Evolutionary conservation across 129 eudicot genomes (phyloP), one percentile per base, ranked within the genome.

Genomic region (Escallonia herrerae): DNA sequence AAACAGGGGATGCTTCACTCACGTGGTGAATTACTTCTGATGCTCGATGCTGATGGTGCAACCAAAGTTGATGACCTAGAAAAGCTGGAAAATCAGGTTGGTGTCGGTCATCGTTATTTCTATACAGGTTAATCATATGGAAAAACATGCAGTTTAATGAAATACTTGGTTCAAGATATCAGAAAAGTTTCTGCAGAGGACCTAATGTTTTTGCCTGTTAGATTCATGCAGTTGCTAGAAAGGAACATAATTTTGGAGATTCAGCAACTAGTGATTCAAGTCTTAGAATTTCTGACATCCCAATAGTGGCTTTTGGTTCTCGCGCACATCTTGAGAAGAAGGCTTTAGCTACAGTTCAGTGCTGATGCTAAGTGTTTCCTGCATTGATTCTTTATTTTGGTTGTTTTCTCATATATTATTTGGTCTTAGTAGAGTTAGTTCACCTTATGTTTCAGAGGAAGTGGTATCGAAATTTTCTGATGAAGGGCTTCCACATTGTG

Each of bases 1-100:
- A 85, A 83, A 86, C 91, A 93, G 99, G 99, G 99, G 54, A 93
- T 93, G 96, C 99, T 93, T 82, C 99, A 93, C 81, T 80, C 97
- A 44, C 83, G 97, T 54, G 97, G 97, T 52, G 84, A 90, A 81
- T 70, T 90, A 46, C 91, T 90, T 64, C 75, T 90, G 40, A 93
- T 93, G 99, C 90, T 93, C 62, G 99, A 93, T 80, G 99, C 99
- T 73, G 99, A 93, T 80, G 99, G 99, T 37, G 99, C 99, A 48
- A 93, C 99, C 54, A 89, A 84, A 82, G 91, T 93, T 62, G 79
- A 81, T 74, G 99, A 93, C 84, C 78, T 89, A 38, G 96, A 81
- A 84, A 93, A 93, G 64, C 99, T 93, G 78, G 99, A 93, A 80
- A 86, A 83, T 45, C 91, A 93, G 99, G 99, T 89, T 68, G 63